Conservation (phyloP, 2,329 filamentous ascomycete genomes). For the Colletotrichum tanaceti region DNA sequence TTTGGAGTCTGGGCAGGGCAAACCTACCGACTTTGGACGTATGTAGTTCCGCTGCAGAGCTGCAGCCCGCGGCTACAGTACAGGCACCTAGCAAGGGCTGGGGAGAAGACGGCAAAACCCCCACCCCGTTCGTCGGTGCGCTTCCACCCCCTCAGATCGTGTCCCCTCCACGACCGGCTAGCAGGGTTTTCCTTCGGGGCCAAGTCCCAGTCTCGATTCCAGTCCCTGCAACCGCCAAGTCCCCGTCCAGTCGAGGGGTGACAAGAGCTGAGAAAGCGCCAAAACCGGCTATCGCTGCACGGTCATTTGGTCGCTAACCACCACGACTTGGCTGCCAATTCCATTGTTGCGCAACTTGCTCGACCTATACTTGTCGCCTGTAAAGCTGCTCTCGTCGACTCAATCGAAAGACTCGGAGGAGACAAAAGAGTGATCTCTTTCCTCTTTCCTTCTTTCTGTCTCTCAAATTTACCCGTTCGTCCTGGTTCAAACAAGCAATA, state of each 20-base stretch:
- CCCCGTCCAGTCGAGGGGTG: not conserved
- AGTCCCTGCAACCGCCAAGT: slow-evolving; percentile 10
- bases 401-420: not conserved
- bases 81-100: not conserved
- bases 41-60: slow-evolving; percentile 19
- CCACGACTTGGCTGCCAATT: not conserved
- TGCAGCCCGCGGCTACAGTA: not conserved
- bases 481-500: slow-evolving; percentile 12
- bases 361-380: not conserved
- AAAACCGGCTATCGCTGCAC: slow-evolving; percentile 24
- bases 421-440: not conserved
- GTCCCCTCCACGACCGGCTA: slow-evolving; percentile 14
- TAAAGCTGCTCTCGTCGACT: not conserved
- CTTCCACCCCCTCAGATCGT: slow-evolving; percentile 26
- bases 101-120: slow-evolving; percentile 10
- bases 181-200: slow-evolving; percentile 27
- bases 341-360: not conserved
- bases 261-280: slow-evolving; percentile 31
- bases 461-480: slow-evolving; percentile 5
- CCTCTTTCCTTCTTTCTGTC: slow-evolving; percentile 2
- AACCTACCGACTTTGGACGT: slow-evolving; percentile 9
- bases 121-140: slow-evolving; percentile 18
- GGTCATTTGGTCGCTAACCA: slow-evolving; percentile 4
- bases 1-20: not conserved
- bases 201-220: slow-evolving; percentile 9